These are phyloP conservation scores for Mortierella sp. DNA, from an alignment of 371 early-diverging fungal species.

Conservation along the genomic window DNA sequence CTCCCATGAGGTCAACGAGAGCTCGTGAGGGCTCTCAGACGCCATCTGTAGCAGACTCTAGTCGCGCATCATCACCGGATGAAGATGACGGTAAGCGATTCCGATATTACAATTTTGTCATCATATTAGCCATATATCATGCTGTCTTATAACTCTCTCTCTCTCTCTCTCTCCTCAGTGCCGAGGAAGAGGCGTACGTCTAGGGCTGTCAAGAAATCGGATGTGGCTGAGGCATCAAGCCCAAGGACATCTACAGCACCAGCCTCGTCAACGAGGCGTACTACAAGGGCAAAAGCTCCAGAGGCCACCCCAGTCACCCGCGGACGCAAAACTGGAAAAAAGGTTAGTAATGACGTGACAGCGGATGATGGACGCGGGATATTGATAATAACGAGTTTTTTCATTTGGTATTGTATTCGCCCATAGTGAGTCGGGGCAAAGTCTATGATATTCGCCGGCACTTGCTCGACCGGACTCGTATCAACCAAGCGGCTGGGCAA, in stretches of 20 bases:
- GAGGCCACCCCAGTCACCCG: conserved; percentile 39
- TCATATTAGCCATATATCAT: neutral
- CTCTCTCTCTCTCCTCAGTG: conserved; percentile 1
- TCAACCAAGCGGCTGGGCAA: no score
- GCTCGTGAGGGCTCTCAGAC: conserved; percentile 65
- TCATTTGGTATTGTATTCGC: no score
- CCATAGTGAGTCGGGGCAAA: no score
- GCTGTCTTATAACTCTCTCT: neutral
- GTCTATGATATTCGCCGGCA: no score
- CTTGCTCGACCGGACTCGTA: no score
- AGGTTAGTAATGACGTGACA: conserved; percentile 23
- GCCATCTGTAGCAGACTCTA: conserved; percentile 62
- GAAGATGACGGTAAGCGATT: conserved; percentile 64
- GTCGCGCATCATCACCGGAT: conserved; percentile 68
- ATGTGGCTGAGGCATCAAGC: conserved; percentile 44
- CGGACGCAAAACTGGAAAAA: conserved; percentile 45
- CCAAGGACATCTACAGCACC: conserved; percentile 31
- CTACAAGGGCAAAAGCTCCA: conserved; percentile 38
- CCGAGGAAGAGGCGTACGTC: conserved; percentile 46
- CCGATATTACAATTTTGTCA: neutral
- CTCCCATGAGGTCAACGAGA: conserved; percentile 62
- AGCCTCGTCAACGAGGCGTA: conserved; percentile 26
- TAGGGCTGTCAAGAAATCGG: conserved; percentile 43
- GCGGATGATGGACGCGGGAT: no score
- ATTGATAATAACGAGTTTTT: no score